Percentiles rank a stretch among this genome's conserved stretches.
Conservation (phyloP, 2,329 filamentous ascomycete species). For the Eutypa lata region DNA sequence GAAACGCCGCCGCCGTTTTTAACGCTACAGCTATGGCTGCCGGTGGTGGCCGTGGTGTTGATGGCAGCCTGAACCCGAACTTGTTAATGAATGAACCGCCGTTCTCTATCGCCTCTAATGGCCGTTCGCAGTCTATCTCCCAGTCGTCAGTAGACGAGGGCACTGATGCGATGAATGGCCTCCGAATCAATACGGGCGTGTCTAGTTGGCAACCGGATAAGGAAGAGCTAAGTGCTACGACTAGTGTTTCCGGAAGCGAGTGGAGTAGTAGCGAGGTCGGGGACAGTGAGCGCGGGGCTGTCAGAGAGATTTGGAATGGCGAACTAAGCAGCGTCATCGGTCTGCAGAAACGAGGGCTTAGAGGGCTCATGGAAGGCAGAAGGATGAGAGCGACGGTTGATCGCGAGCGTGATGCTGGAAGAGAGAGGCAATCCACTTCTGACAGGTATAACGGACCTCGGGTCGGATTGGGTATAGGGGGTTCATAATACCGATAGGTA, state of each 20-base stretch:
- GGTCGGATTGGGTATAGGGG: conserved; percentile 50
- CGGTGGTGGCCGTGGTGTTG: conserved; percentile 82
- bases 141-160: conserved; percentile 22
- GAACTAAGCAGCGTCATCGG: conserved; percentile 89
- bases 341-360: conserved; percentile 85
- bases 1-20: conserved; percentile 95
- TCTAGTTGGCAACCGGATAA: conserved; percentile 41
- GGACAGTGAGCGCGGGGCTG: conserved; percentile 36
- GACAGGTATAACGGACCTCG: conserved; percentile 30
- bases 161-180: conserved; percentile 29
- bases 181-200: conserved; percentile 52
- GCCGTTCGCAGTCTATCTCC: conserved; percentile 27
- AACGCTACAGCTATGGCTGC: conserved; percentile 98
- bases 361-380: conserved; percentile 91
- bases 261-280: conserved; percentile 37
- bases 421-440: conserved; percentile 7
- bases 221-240: conserved; percentile 53
- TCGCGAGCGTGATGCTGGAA: conserved; percentile 26
- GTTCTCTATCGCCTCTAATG: conserved; percentile 18
- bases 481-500: conserved; percentile 5
- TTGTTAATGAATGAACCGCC: conserved; percentile 44
- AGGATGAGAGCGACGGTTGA: conserved; percentile 54
- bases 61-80: conserved; percentile 62
- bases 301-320: conserved; percentile 72
- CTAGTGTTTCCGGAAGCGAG: conserved; percentile 48